A percentile compares a stretch with the other conserved stretches of the same genome.
phyloP scores from a whole-genome alignment of 2,329 filamentous ascomycete genomes.

The Ophiobolus disseminans region DNA sequence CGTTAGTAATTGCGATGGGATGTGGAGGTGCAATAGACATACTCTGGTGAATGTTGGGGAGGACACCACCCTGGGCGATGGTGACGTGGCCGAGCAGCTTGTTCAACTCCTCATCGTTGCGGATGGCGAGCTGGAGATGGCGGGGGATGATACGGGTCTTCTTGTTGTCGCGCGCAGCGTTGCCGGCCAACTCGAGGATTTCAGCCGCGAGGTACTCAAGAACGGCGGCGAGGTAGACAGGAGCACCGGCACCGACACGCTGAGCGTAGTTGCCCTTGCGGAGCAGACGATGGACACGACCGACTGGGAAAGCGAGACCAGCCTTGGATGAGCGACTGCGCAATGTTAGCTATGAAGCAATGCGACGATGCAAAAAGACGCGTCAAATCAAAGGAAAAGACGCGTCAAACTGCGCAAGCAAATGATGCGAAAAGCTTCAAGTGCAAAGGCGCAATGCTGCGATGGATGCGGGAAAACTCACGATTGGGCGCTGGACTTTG shows the following conservation, averaged over 20 bases:
- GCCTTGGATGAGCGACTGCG: slow-evolving; percentile 97
- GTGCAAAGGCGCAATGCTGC: slow-evolving; percentile 19
- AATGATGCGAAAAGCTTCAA: slow-evolving; percentile 11
- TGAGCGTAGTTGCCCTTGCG: slow-evolving; percentile 99
- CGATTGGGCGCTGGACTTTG: slow-evolving; percentile 97
- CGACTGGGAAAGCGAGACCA: slow-evolving; percentile 97
- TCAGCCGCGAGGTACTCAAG: slow-evolving; percentile 98
- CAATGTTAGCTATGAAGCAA: slow-evolving; percentile 26
- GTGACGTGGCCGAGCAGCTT: slow-evolving; percentile 96
- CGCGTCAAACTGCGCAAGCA: slow-evolving; percentile 26
- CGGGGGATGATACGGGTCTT: slow-evolving; percentile 99
- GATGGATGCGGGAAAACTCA: slow-evolving; percentile 63
- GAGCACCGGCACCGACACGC: slow-evolving; percentile 97
- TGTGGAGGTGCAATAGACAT: slow-evolving; percentile 55
- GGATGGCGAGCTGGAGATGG: slow-evolving; percentile 98
- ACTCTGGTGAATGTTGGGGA: slow-evolving; percentile 98
- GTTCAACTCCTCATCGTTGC: slow-evolving; percentile 99
- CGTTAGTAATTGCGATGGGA: slow-evolving; percentile 49
- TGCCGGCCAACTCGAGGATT: slow-evolving; percentile 98
- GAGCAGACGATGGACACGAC: slow-evolving; percentile 98
- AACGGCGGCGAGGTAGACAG: slow-evolving; percentile 95
- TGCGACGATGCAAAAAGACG: slow-evolving; percentile 42
- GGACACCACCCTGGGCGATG: slow-evolving; percentile 95
- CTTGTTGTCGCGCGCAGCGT: slow-evolving; percentile 99
- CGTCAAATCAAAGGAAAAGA: slow-evolving; percentile 48